A percentile compares a stretch with the other conserved stretches of the same genome.
phyloP scores from a whole-genome alignment of 441 rosid species.

The Pelargonium myrrhifolium region DNA sequence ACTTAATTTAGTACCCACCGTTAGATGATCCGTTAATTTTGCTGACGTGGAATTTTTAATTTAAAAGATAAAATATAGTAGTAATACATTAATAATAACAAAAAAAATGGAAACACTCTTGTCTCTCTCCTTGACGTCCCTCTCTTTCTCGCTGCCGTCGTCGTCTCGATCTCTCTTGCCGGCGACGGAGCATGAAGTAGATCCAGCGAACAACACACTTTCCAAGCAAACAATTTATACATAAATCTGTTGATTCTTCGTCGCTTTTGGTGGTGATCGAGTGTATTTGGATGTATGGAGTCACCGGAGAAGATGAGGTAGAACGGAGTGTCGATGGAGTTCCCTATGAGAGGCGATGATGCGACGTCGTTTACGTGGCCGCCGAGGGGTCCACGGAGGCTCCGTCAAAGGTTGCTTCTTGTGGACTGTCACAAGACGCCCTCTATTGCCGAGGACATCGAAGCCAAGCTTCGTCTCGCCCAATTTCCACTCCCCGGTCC shows the following conservation, averaged over 20 bases:
- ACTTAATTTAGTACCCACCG: too few species aligned
- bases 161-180: too few species aligned
- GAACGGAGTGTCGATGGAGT: constrained; percentile 37
- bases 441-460: constrained; percentile 63
- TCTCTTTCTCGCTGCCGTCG: too few species aligned
- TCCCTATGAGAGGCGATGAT: constrained; percentile 21
- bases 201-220: too few species aligned
- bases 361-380: constrained; percentile 7
- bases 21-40: too few species aligned
- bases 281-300: constrained; percentile 16
- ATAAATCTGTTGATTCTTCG: neutral
- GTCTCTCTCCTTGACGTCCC: too few species aligned
- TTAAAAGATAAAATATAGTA: too few species aligned
- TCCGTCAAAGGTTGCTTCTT: constrained; percentile 44
- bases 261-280: neutral
- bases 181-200: too few species aligned
- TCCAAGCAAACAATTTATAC: too few species aligned
- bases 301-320: constrained; percentile 25
- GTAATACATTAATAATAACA: too few species aligned
- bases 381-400: constrained; percentile 27
- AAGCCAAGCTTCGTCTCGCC: constrained; percentile 64
- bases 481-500: neutral
- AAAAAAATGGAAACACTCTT: too few species aligned
- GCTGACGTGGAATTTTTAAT: too few species aligned
- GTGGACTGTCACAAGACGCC: constrained; percentile 39